Conservation (phyloP, 2,329 filamentous ascomycete species). For the Curvularia lunata region DNA sequence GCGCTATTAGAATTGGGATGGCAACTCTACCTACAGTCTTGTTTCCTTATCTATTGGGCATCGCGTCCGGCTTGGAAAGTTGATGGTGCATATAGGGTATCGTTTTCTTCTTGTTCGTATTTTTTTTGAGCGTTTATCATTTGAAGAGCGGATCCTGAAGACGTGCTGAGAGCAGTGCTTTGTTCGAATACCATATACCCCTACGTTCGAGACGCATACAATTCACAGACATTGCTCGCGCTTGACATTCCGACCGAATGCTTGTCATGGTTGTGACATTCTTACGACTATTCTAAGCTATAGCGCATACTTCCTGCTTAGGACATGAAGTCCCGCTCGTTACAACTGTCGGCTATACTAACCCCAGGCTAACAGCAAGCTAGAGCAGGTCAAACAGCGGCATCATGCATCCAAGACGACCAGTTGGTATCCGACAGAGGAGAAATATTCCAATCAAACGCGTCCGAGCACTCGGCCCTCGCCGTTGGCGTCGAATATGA, state of each 20-base stretch:
- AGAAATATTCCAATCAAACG: slow-evolving; percentile 7
- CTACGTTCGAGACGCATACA: slow-evolving; percentile 3
- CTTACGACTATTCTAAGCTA: background rate
- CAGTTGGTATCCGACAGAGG: background rate
- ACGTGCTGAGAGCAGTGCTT: slow-evolving; percentile 1
- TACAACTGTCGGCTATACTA: background rate
- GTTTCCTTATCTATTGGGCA: slow-evolving; percentile 1
- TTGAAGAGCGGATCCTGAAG: background rate
- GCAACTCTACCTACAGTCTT: slow-evolving; percentile 8
- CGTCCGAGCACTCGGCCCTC: slow-evolving; percentile 19
- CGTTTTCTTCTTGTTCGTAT: background rate
- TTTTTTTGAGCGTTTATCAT: slow-evolving; percentile 1
- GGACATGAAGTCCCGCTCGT: background rate
- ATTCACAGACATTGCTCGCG: slow-evolving; percentile 1
- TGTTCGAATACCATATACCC: slow-evolving; percentile 15
- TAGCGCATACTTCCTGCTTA: background rate
- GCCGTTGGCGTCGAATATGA: slow-evolving; percentile 19
- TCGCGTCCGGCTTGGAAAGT: slow-evolving; percentile 9
- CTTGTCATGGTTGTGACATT: background rate
- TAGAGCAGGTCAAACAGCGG: background rate
- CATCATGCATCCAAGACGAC: background rate
- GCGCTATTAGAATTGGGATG: slow-evolving; percentile 4
- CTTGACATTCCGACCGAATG: background rate
- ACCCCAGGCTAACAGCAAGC: background rate
- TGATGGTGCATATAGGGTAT: slow-evolving; percentile 12